Conservation (phyloP, 805 yeast species). For the Blastobotrys parvus region DNA sequence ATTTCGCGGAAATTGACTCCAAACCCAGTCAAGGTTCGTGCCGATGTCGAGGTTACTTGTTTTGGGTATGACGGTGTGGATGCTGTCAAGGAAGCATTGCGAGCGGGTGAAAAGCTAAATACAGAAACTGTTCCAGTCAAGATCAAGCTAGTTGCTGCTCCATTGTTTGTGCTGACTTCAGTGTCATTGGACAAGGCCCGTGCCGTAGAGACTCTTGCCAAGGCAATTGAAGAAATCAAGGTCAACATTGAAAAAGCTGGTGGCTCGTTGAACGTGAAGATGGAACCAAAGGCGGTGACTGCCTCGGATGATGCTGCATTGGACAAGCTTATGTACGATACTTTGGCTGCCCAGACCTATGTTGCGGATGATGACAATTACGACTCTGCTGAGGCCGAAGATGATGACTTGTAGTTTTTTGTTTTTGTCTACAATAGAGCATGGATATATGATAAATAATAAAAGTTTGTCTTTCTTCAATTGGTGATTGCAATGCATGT, state of each 20-base stretch:
- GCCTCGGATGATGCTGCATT: conserved; percentile 98
- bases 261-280: conserved; percentile 84
- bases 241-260: conserved; percentile 63
- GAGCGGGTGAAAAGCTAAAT: conserved; percentile 75
- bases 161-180: conserved; percentile 86
- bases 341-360: conserved; percentile 80
- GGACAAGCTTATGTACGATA: conserved; percentile 88
- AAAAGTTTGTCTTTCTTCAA: no score
- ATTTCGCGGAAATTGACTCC: conserved; percentile 93
- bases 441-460: no score
- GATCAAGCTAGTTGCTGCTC: conserved; percentile 95
- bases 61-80: conserved; percentile 96
- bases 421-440: no score
- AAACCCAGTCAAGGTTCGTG: conserved; percentile 94
- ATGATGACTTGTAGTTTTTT: no score
- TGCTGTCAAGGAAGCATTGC: conserved; percentile 85
- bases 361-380: conserved; percentile 77
- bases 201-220: conserved; percentile 71
- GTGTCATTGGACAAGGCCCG: conserved; percentile 86
- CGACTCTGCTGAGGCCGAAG: conserved; percentile 36
- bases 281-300: conserved; percentile 98
- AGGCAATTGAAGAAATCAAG: conserved; percentile 71
- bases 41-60: conserved; percentile 97
- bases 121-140: conserved; percentile 83
- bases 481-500: no score